Evolutionary conservation across 768 basidiomycete species (phyloP).

Genomic region (Lentinula detonsa): DNA sequence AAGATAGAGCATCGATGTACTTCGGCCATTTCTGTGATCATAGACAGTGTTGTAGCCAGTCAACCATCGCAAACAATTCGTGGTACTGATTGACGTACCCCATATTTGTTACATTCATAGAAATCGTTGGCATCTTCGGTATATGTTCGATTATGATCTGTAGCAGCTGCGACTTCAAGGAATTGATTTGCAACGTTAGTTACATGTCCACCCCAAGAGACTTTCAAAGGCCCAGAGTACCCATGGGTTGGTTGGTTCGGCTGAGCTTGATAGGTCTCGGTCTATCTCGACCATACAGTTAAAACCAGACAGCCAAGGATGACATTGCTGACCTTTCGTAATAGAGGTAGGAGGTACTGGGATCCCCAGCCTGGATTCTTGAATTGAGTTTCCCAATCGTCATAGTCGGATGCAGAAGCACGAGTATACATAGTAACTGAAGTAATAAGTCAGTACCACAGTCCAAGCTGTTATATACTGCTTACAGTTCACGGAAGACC

Average conservation of each 20-base stretch:
- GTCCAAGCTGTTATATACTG: too few relatives aligned
- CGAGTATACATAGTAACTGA: slow-evolving; percentile 33
- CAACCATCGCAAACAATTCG: too few relatives aligned
- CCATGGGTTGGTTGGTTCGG: slow-evolving; percentile 26
- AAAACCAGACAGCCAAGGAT: neutral
- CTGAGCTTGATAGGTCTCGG: slow-evolving; percentile 31
- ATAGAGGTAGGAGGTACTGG: slow-evolving; percentile 32
- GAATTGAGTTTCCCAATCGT: slow-evolving; percentile 33
- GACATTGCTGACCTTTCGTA: slow-evolving; percentile 28
- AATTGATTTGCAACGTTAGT: slow-evolving; percentile 31
- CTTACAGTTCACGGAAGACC: slow-evolving; percentile 41
- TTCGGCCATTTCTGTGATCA: neutral
- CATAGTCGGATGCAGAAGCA: slow-evolving; percentile 38
- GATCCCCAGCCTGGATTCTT: slow-evolving; percentile 41
- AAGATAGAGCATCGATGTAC: neutral
- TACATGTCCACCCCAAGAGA: slow-evolving; percentile 27
- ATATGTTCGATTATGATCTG: slow-evolving; percentile 27
- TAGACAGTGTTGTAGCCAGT: too few relatives aligned
- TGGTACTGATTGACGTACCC: slow-evolving; percentile 14
- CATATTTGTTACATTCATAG: slow-evolving; percentile 22
- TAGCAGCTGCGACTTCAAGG: slow-evolving; percentile 25
- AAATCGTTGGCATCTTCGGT: slow-evolving; percentile 31
- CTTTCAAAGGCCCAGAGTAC: slow-evolving; percentile 30
- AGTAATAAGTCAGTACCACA: neutral
- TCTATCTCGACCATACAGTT: slow-evolving; percentile 13